These are phyloP conservation scores for Geoglossum cookeanum DNA, from an alignment of 2,329 filamentous ascomycete genomes.

Conservation along the genomic window DNA sequence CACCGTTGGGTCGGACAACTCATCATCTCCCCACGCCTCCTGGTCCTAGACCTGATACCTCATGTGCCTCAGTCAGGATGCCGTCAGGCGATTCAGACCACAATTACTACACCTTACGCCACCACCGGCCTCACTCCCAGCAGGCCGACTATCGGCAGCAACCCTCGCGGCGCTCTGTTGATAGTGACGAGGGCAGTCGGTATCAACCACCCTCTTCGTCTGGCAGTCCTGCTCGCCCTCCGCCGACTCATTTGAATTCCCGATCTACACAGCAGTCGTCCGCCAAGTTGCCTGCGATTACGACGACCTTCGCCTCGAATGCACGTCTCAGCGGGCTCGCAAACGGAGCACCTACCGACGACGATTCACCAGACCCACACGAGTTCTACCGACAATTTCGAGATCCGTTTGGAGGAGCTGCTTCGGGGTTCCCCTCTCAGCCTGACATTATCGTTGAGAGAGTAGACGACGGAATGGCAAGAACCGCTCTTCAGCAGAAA, in stretches of 20 bases:
- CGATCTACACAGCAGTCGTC: slow-evolving; percentile 7
- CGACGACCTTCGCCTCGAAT: slow-evolving; percentile 7
- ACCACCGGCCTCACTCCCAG: slow-evolving; percentile 6
- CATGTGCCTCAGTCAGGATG: slow-evolving; percentile 20
- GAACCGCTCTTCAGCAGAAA: slow-evolving; percentile 6
- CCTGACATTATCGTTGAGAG: slow-evolving; percentile 6
- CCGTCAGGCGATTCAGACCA: slow-evolving; percentile 24
- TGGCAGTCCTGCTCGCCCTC: slow-evolving; percentile 9
- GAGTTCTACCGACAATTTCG: slow-evolving; percentile 24
- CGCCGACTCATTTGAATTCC: slow-evolving; percentile 15
- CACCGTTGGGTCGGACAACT: slow-evolving; percentile 1
- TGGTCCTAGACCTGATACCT: neutral
- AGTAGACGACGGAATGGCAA: slow-evolving; percentile 7
- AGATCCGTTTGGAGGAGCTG: slow-evolving; percentile 21
- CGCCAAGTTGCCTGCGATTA: neutral
- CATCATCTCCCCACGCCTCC: neutral
- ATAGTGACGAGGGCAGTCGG: neutral
- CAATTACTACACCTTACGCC: slow-evolving; percentile 16
- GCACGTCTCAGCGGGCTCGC: slow-evolving; percentile 5
- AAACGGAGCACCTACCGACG: slow-evolving; percentile 8
- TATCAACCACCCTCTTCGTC: neutral
- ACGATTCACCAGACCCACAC: slow-evolving; percentile 25
- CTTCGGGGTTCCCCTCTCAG: slow-evolving; percentile 12
- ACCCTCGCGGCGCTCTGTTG: neutral
- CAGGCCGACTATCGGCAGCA: slow-evolving; percentile 4